Evolutionary conservation across 2,329 filamentous ascomycete species (phyloP).

Genomic region (Hypoxylon sp.): DNA sequence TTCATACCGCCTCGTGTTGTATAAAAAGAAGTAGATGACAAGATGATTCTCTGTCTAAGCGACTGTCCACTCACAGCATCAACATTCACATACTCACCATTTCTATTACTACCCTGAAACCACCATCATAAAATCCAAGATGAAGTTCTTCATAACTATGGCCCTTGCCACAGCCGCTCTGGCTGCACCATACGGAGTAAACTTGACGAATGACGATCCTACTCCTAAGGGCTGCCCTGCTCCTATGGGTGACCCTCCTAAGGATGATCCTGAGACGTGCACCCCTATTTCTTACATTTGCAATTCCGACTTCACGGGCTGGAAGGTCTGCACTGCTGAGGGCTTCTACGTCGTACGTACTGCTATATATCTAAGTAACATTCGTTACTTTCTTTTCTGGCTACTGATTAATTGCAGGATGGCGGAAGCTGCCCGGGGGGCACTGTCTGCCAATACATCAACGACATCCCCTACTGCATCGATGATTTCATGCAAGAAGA

Average conservation of each 20-base stretch:
- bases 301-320: constrained; percentile 51
- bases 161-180: constrained; percentile 41
- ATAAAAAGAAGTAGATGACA: constrained; percentile 13
- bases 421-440: constrained; percentile 47
- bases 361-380: not conserved
- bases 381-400: not conserved
- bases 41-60: not conserved
- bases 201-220: no score
- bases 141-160: constrained; percentile 50
- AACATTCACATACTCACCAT: not conserved
- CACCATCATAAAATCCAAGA: constrained; percentile 30
- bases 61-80: not conserved
- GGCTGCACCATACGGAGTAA: constrained; percentile 25
- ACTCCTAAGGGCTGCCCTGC: not conserved
- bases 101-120: not conserved
- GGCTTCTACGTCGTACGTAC: constrained; percentile 49
- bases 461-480: constrained; percentile 53
- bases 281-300: constrained; percentile 49
- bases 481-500: not conserved
- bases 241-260: not conserved
- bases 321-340: constrained; percentile 53
- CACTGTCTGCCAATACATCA: constrained; percentile 50
- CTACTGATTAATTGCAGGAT: constrained; percentile 41
- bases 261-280: constrained; percentile 32
- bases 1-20: constrained; percentile 4